Base-by-base conservation (phyloP, 2,329 filamentous ascomycete species). In the Pestalotiopsis sp. region DNA sequence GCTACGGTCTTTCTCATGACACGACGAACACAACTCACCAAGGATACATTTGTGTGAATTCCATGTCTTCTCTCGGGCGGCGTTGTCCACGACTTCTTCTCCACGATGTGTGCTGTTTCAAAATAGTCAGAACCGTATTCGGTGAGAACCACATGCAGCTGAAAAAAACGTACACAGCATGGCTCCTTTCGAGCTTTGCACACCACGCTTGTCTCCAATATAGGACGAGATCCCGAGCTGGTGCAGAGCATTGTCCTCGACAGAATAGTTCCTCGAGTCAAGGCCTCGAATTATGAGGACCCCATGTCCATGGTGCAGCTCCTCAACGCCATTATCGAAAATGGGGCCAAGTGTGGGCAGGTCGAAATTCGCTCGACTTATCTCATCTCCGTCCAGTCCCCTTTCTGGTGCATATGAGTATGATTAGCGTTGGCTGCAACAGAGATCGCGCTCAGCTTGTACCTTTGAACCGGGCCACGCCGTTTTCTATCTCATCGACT, bases 201-300 rank as follows among this genome's bases (percentile, higher is more conserved):
- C 71, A 2, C 86, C 86, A 52, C 87, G 82, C 61, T 84, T 80
- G 49, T 86, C 81, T 1, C 85, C 89, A 64, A 91, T 82, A 72
- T 90, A 84, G 67, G 83, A 84, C 1, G 88, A 82, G 12, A 91
- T 77, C 0, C 86, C 89, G 4, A 89, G 81, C 72, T 87, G 90
- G 58, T 90, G 79, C 4, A 84, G 80, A 17, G 87, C 77, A 66
- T 86, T 87, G 65, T 91, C 87, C 70, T 89, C 84, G 27, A 82
- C 78, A 2, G 83, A 82, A 75, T 87, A 86, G 1, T 75, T 78
- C 2, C 78, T 73, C 0, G 84, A 80, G 14, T 85, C 81, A 1
- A 91, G 78, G 3, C 89, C 89, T 4, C 84, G 83, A 52, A 91
- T 75, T 9, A 90, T 81, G 63, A 83, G 83, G 71, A 91, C 84